Evolutionary conservation across 148 eudicot genomes (phyloP), one percentile per base, ranked within the genome.

Genomic region (Cornus suecica): DNA sequence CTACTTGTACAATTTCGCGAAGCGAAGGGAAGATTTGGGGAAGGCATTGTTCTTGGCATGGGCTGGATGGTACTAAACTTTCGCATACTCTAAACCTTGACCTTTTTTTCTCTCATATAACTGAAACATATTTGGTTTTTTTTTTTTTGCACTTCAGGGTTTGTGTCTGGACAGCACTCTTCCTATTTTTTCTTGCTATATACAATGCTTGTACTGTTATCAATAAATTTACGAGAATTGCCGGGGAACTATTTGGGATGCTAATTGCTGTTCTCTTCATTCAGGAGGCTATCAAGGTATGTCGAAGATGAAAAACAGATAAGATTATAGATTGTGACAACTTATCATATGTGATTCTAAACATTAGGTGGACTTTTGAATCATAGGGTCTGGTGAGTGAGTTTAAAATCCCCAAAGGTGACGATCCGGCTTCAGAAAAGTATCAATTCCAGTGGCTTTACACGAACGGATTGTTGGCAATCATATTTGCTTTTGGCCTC

Each of bases 181-280:
- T 88, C 72, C 67, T 88, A 76, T 72, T 84, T 42, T 83, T 88
- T 45, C 88, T 88, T 34, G 85, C 88, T 16, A 82, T 82, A 73
- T 83, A 84, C 84, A 88, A 88, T 80, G 91, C 88, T 51, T 74
- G 81, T 48, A 79, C 83, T 69, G 74, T 88, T 32, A 82, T 88
- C 62, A 82, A 66, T 80, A 77, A 84, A 82, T 88, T 88, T 67
- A 88, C 91, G 1, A 86, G 91, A 80, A 69, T 88, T 18, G 88
- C 91, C 10, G 91, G 88, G 51, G 91, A 88, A 65, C 88, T 86
- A 25, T 88, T 88, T 78, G 88, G 91, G 81, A 86, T 88, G 88
- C 66, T 88, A 76, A 88, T 88, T 63, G 75, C 87, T 45, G 91
- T 84, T 32, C 87, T 86, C 67, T 88, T 88, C 72, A 78, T 88